phyloP scores from a whole-genome alignment of 495 filamentous ascomycete genomes.

The Emericellopsis terricola region DNA sequence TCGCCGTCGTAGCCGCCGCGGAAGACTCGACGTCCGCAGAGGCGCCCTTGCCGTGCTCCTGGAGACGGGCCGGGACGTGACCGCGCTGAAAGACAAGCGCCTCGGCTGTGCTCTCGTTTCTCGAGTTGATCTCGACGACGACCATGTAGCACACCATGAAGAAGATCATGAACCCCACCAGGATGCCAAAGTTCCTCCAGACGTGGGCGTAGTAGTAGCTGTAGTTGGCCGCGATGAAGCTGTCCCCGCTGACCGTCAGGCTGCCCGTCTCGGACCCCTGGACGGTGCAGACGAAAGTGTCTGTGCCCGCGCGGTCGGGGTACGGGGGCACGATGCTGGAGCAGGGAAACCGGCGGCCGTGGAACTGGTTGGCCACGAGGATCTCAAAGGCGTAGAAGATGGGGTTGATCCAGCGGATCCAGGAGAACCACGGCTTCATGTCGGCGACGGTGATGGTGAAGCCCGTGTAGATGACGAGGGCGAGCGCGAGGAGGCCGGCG shows the following conservation, averaged over 20 bases:
- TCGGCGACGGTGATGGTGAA: slow-evolving; percentile 54
- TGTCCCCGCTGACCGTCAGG: slow-evolving; percentile 38
- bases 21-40: no score
- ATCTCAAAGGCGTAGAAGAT: slow-evolving; percentile 63
- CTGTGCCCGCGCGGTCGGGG: slow-evolving; percentile 7
- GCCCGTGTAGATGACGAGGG: slow-evolving; percentile 63
- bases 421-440: slow-evolving; percentile 70
- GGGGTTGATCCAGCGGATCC: slow-evolving; percentile 70
- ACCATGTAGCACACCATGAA: slow-evolving; percentile 49
- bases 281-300: slow-evolving; percentile 42
- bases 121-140: slow-evolving; percentile 55
- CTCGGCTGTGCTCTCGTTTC: slow-evolving; percentile 71
- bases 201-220: slow-evolving; percentile 41
- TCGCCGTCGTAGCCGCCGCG: slow-evolving; percentile 27
- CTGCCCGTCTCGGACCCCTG: slow-evolving; percentile 43
- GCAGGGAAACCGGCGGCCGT: slow-evolving; percentile 26
- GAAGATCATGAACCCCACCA: slow-evolving; percentile 54
- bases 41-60: slow-evolving; percentile 34
- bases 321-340: slow-evolving; percentile 26
- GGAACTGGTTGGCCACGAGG: slow-evolving; percentile 54
- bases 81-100: slow-evolving; percentile 72
- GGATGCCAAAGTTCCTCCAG: slow-evolving; percentile 72
- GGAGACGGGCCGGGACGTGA: slow-evolving; percentile 33
- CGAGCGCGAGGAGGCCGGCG: slow-evolving; percentile 49
- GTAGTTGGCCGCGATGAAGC: slow-evolving; percentile 44